These are phyloP conservation scores for Peniophora sp. DNA, from an alignment of 1,284 basidiomycete genomes.

Conservation along the genomic window DNA sequence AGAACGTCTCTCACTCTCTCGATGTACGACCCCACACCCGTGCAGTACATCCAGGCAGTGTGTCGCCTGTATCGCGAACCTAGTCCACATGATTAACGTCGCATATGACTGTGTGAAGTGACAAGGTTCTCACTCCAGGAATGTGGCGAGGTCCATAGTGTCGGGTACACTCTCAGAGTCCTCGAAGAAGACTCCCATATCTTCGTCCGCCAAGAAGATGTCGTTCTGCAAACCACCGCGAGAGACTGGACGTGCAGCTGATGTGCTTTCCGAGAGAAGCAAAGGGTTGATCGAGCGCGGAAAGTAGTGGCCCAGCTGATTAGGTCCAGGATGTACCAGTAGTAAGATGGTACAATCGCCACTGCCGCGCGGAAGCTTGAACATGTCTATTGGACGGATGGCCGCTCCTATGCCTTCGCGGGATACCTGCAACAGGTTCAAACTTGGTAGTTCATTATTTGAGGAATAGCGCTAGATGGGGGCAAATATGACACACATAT, in stretches of 20 bases:
- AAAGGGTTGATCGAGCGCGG: slow-evolving; percentile 59
- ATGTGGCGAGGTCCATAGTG: slow-evolving; percentile 68
- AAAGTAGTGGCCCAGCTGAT: slow-evolving; percentile 58
- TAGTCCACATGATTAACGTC: slow-evolving; percentile 16
- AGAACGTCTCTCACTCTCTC: not conserved
- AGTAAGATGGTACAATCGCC: slow-evolving; percentile 63
- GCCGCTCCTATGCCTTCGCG: slow-evolving; percentile 45
- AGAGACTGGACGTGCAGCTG: slow-evolving; percentile 29
- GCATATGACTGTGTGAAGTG: not conserved
- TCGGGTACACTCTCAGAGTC: slow-evolving; percentile 49
- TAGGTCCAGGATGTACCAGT: slow-evolving; percentile 56
- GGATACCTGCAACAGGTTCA: slow-evolving; percentile 41
- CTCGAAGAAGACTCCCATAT: slow-evolving; percentile 26
- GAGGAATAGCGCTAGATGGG: not conserved
- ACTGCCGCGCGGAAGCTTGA: slow-evolving; percentile 52
- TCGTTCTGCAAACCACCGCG: slow-evolving; percentile 29
- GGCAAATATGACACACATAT: slow-evolving; percentile 40
- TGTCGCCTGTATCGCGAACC: slow-evolving; percentile 67
- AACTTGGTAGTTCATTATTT: slow-evolving; percentile 24
- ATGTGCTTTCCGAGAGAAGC: slow-evolving; percentile 47
- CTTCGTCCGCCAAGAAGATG: slow-evolving; percentile 44
- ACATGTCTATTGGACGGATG: slow-evolving; percentile 54
- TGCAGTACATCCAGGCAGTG: slow-evolving; percentile 62
- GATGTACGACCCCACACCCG: slow-evolving; percentile 27
- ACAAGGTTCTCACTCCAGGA: slow-evolving; percentile 48